These are phyloP conservation scores for Paracoccidioides lutzii DNA, from an alignment of 2,329 filamentous ascomycete genomes.

Conservation along the genomic window DNA sequence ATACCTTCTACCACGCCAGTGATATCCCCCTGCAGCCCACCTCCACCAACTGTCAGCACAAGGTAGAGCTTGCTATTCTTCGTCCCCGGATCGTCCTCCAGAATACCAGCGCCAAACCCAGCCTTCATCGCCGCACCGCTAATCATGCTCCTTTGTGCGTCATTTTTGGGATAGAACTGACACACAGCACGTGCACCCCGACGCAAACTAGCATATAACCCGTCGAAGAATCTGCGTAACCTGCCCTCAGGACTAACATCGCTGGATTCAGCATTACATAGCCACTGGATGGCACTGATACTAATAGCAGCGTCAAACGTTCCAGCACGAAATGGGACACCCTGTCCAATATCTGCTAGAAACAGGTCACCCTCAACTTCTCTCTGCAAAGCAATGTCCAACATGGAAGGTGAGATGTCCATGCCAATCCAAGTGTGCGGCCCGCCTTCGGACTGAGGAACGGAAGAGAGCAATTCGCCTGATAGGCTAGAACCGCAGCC, in stretches of 20 bases:
- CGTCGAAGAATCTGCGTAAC: constrained; percentile 78
- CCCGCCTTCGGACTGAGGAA: constrained; percentile 56
- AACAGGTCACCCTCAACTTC: constrained; percentile 91
- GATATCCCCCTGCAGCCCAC: constrained; percentile 57
- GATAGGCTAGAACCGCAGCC: constrained; percentile 91
- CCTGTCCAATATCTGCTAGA: constrained; percentile 88
- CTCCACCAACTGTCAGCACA: constrained; percentile 76
- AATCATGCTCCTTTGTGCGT: constrained; percentile 84
- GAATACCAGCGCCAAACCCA: constrained; percentile 84
- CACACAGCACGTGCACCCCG: constrained; percentile 83
- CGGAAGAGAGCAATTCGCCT: constrained; percentile 78
- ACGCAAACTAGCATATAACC: constrained; percentile 70
- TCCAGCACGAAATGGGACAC: constrained; percentile 82
- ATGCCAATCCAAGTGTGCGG: constrained; percentile 96
- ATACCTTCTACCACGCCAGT: constrained; percentile 80
- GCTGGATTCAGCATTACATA: constrained; percentile 86
- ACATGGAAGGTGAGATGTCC: constrained; percentile 91
- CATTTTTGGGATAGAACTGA: constrained; percentile 97
- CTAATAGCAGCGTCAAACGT: constrained; percentile 90
- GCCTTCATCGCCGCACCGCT: constrained; percentile 79
- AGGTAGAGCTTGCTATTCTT: constrained; percentile 97
- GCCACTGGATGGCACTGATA: constrained; percentile 95
- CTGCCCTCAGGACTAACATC: constrained; percentile 70
- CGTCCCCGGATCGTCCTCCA: constrained; percentile 91
- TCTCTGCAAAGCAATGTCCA: constrained; percentile 82